phyloP scores from a whole-genome alignment of 2,329 filamentous ascomycete genomes.

The Golovinomyces cichoracearum region DNA sequence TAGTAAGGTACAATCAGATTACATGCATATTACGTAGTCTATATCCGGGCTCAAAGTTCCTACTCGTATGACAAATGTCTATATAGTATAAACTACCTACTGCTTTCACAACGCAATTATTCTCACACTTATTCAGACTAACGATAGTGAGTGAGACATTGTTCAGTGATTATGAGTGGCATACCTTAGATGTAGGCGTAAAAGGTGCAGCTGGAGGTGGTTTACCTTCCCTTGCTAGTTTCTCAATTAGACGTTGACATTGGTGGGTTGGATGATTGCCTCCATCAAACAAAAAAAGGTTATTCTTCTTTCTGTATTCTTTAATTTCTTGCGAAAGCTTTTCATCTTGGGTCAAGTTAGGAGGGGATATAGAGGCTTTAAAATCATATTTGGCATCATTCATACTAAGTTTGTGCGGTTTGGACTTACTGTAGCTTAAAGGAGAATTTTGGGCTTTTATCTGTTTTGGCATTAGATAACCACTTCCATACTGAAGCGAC shows the following conservation, averaged over 20 bases:
- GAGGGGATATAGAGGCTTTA: too few relatives aligned
- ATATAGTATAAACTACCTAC: too few relatives aligned
- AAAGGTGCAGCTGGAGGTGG: neutral
- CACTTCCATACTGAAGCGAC: neutral
- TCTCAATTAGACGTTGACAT: neutral
- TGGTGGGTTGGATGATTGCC: neutral
- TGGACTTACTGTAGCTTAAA: too few relatives aligned
- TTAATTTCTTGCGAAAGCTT: neutral
- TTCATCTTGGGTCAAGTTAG: neutral
- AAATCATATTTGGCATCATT: too few relatives aligned
- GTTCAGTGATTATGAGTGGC: neutral
- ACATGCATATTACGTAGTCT: too few relatives aligned
- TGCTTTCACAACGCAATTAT: too few relatives aligned
- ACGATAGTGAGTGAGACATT: neutral
- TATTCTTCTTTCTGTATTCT: neutral
- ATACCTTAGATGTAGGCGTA: neutral
- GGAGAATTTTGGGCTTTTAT: too few relatives aligned
- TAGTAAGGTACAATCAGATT: too few relatives aligned
- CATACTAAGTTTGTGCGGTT: too few relatives aligned
- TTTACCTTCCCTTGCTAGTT: neutral
- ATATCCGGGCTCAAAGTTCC: too few relatives aligned
- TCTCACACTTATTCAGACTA: too few relatives aligned
- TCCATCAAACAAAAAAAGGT: neutral
- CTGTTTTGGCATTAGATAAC: neutral
- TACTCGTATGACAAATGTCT: too few relatives aligned